Evolutionary conservation across 768 basidiomycete species (phyloP), one percentile per base, ranked within the genome.

Genomic region (Ramaria sp.): DNA sequence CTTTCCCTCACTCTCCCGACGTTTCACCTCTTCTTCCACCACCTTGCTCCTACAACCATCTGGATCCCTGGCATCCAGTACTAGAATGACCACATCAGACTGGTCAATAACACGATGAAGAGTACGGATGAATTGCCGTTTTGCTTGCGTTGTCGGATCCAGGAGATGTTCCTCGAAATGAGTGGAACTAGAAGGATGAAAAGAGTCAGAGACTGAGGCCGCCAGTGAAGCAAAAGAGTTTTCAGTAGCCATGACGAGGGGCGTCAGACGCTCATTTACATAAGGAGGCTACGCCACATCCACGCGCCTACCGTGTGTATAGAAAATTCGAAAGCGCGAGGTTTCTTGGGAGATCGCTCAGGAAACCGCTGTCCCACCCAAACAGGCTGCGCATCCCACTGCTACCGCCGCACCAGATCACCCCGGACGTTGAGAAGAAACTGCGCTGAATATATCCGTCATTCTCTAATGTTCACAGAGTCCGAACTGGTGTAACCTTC

Each of bases 1-100:
- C 73, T 99, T 99, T 7, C 93, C 88, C 58, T 95, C 88, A 22
- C 72, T 73, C 64, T 94, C 92, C 34, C 88, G 75, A 58, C 89
- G 73, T 28, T 28, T 73, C 0, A 96, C 92, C 65, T 96, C 94
- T 63, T 95, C 90, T 66, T 99, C 96, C 3, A 98, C 92, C 37
- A 95, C 75, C 50, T 85, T 75, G 68, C 91, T 95, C 59, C 95
- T 70, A 39, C 91, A 94, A 0, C 95, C 94, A 56, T 95, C 87
- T 1, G 96, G 95, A 71, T 98, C 95, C 38, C 95, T 74, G 0
- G 94, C 94, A 69, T 98, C 96, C 15, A 98, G 74, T 0, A 91
- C 88, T 34, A 88, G 83, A 43, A 98, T 75, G 49, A 98, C 70
- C 30, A 99, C 87, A 64, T 98, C 94, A 59, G 87, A 85, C 63